phyloP scores from a whole-genome alignment of 805 yeast species.

The Candida tammaniensis region DNA sequence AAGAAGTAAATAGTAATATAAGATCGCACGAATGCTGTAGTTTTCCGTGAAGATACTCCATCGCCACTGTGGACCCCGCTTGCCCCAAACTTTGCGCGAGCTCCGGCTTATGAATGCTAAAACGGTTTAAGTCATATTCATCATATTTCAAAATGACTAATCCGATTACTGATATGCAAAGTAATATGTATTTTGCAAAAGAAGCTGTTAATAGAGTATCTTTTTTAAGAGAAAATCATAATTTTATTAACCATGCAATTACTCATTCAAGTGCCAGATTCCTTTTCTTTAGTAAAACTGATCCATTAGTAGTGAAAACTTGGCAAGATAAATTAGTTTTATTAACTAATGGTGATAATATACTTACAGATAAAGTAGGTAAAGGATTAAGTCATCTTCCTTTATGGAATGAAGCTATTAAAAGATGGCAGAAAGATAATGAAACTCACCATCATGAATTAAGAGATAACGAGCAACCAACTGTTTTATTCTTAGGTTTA shows the following conservation, averaged over 20 bases:
- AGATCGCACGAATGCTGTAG: background rate
- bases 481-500: constrained; percentile 44
- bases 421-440: constrained; percentile 31
- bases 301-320: constrained; percentile 31
- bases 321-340: constrained; percentile 28
- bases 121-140: constrained; percentile 6
- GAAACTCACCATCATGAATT: constrained; percentile 38
- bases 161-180: constrained; percentile 16
- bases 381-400: constrained; percentile 19
- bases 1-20: constrained; percentile 17
- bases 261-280: constrained; percentile 48
- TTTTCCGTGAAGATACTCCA: background rate
- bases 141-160: constrained; percentile 16
- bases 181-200: constrained; percentile 41
- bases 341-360: constrained; percentile 36
- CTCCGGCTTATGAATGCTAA: constrained; percentile 4
- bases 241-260: constrained; percentile 47
- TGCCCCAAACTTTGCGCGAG: background rate
- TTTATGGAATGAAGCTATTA: constrained; percentile 16
- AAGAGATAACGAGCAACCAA: constrained; percentile 33
- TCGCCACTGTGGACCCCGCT: background rate
- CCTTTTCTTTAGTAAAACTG: constrained; percentile 36
- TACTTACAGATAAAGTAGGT: constrained; percentile 8
- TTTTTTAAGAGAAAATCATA: constrained; percentile 55
- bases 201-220: constrained; percentile 62